phyloP scores from a whole-genome alignment of 2,329 filamentous ascomycete genomes.

The Parastagonospora nodorum region DNA sequence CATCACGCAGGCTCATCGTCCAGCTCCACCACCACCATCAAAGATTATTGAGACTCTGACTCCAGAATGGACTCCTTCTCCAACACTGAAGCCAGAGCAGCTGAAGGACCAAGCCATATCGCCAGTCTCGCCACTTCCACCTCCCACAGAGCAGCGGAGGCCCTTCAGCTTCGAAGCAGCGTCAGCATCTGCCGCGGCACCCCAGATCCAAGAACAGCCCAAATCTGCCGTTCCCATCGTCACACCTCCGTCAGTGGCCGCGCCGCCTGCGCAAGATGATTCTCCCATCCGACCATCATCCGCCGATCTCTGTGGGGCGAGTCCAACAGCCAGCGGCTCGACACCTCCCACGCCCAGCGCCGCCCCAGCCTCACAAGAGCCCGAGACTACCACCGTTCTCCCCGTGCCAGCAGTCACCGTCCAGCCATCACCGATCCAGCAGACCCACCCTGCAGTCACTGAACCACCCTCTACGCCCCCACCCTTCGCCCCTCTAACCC shows the following conservation, averaged over 20 bases:
- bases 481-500: slow-evolving; percentile 30
- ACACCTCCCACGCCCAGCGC: slow-evolving; percentile 4
- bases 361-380: neutral
- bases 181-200: neutral
- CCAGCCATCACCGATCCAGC: too few relatives aligned
- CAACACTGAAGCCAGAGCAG: slow-evolving; percentile 22
- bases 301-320: neutral
- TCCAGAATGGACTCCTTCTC: slow-evolving; percentile 38
- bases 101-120: slow-evolving; percentile 22
- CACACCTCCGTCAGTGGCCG: neutral
- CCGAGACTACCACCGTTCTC: slow-evolving; percentile 1
- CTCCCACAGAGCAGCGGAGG: slow-evolving; percentile 18
- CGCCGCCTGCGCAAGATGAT: neutral
- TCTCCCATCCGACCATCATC: neutral
- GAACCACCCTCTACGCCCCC: slow-evolving; percentile 3
- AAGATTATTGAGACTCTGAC: slow-evolving; percentile 29
- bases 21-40: slow-evolving; percentile 22
- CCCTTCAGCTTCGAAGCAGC: slow-evolving; percentile 35
- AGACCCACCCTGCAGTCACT: neutral
- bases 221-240: slow-evolving; percentile 6
- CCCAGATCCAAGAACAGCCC: neutral
- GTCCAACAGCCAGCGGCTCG: slow-evolving; percentile 6
- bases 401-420: too few relatives aligned
- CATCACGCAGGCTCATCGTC: slow-evolving; percentile 21
- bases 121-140: slow-evolving; percentile 25